Evolutionary conservation across 2,329 filamentous ascomycete genomes (phyloP).

Genomic region (Paraconiothyrium brasiliense): DNA sequence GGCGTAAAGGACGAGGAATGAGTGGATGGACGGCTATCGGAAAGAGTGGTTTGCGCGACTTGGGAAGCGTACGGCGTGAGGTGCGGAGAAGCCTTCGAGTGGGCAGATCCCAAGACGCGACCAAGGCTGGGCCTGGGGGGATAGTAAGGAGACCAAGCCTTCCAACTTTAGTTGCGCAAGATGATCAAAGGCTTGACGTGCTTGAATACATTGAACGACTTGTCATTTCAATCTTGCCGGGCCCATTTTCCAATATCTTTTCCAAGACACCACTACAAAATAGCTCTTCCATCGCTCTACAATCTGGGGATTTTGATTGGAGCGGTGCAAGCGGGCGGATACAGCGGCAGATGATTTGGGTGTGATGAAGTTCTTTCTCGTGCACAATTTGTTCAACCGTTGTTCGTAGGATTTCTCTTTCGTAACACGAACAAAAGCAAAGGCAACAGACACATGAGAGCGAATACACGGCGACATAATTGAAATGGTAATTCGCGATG

Average conservation of each 20-base stretch:
- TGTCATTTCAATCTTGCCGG: neutral
- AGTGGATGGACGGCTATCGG: neutral
- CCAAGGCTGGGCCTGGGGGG: constrained; percentile 5
- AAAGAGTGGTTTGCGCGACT: neutral
- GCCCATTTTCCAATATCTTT: neutral
- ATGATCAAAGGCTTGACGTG: neutral
- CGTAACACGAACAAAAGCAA: neutral
- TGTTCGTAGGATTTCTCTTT: neutral
- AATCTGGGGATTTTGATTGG: neutral
- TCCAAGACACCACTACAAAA: neutral
- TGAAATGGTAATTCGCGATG: neutral
- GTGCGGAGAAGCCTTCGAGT: constrained; percentile 8
- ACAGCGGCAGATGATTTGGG: neutral
- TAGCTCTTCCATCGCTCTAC: neutral
- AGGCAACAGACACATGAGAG: neutral
- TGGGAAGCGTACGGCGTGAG: neutral
- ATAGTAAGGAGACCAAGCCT: constrained; percentile 1
- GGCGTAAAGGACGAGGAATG: constrained; percentile 7
- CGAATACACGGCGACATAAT: neutral
- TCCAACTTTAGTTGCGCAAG: neutral
- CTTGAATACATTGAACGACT: neutral
- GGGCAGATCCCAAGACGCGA: constrained; percentile 4
- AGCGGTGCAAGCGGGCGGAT: neutral
- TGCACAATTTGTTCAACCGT: neutral
- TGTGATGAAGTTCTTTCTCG: neutral